A percentile compares a stretch with the other conserved stretches of the same genome.
Evolutionary conservation across 2,329 filamentous ascomycete genomes (phyloP).

Genomic region (Diaporthe vexans): DNA sequence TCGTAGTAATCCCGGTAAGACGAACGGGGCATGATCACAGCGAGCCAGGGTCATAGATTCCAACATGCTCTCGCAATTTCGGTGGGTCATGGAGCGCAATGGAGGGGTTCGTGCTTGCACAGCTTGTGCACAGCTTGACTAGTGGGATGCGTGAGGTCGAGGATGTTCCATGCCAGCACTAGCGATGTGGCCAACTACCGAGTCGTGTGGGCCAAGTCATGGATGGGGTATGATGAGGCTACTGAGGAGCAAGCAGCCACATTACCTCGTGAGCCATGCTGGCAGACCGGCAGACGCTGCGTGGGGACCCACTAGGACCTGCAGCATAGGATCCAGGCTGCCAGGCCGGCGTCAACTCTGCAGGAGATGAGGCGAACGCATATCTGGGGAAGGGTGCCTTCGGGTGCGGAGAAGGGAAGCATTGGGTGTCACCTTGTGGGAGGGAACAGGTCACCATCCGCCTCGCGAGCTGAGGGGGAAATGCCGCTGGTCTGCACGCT

Average conservation of each 20-base stretch:
- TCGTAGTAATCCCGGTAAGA: neutral
- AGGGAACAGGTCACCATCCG: neutral
- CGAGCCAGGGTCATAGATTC: slow-evolving; percentile 23
- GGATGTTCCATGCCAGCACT: slow-evolving; percentile 34
- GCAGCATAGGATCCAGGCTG: slow-evolving; percentile 9
- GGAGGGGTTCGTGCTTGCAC: slow-evolving; percentile 30
- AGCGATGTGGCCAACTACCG: slow-evolving; percentile 34
- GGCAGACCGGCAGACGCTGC: neutral
- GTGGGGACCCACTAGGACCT: slow-evolving; percentile 7
- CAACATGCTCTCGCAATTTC: slow-evolving; percentile 21
- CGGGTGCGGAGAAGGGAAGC: slow-evolving; percentile 30
- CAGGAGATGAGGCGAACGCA: slow-evolving; percentile 1
- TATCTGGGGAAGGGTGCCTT: slow-evolving; percentile 28
- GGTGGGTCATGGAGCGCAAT: slow-evolving; percentile 37
- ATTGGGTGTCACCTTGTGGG: slow-evolving; percentile 6
- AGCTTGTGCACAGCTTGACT: neutral
- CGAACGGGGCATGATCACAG: slow-evolving; percentile 35
- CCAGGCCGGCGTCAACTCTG: slow-evolving; percentile 9
- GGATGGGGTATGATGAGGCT: neutral
- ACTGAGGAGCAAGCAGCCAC: neutral
- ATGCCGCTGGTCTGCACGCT: neutral
- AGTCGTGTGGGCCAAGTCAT: slow-evolving; percentile 30
- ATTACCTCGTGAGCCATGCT: neutral
- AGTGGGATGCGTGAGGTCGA: slow-evolving; percentile 20
- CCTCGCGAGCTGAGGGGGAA: slow-evolving; percentile 8